Evolutionary conservation across 2,329 filamentous ascomycete species (phyloP).

Genomic region (Cladophialophora yegresii): DNA sequence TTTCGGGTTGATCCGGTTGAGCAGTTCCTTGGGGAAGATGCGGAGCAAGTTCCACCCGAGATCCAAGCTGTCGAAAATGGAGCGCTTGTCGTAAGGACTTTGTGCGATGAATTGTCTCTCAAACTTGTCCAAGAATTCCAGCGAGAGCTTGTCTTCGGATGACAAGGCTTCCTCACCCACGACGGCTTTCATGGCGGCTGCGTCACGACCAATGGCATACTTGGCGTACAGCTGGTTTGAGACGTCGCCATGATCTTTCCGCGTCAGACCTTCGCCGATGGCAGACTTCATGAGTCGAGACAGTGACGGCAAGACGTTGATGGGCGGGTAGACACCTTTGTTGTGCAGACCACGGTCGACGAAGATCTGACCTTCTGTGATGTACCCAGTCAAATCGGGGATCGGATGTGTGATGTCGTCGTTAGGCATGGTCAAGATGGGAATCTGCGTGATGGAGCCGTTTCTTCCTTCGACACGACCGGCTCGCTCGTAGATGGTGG

Average conservation of each 20-base stretch:
- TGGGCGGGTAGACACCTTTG: slow-evolving; percentile 96
- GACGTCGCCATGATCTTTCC: slow-evolving; percentile 95
- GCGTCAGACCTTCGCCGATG: slow-evolving; percentile 95
- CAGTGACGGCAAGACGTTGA: slow-evolving; percentile 96
- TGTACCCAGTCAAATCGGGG: slow-evolving; percentile 97
- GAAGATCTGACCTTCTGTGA: slow-evolving; percentile 98
- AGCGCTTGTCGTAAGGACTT: slow-evolving; percentile 86
- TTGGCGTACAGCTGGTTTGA: slow-evolving; percentile 99
- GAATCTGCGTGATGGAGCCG: slow-evolving; percentile 98
- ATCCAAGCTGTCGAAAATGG: slow-evolving; percentile 90
- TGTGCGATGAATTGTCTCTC: slow-evolving; percentile 93
- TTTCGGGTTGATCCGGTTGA: slow-evolving; percentile 90
- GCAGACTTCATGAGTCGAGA: slow-evolving; percentile 99
- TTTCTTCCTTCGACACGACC: slow-evolving; percentile 96
- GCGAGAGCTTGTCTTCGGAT: slow-evolving; percentile 91
- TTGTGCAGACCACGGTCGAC: slow-evolving; percentile 91
- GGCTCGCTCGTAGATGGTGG: slow-evolving; percentile 98
- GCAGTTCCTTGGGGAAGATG: slow-evolving; percentile 96
- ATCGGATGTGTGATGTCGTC: slow-evolving; percentile 99
- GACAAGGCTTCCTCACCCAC: slow-evolving; percentile 97
- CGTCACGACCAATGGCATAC: slow-evolving; percentile 98
- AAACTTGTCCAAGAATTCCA: slow-evolving; percentile 98
- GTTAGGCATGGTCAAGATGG: slow-evolving; percentile 99
- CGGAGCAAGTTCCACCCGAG: slow-evolving; percentile 94
- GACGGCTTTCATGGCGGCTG: slow-evolving; percentile 96